phyloP scores from a whole-genome alignment of 208 protist species.

The Naegleria lovaniensis region DNA sequence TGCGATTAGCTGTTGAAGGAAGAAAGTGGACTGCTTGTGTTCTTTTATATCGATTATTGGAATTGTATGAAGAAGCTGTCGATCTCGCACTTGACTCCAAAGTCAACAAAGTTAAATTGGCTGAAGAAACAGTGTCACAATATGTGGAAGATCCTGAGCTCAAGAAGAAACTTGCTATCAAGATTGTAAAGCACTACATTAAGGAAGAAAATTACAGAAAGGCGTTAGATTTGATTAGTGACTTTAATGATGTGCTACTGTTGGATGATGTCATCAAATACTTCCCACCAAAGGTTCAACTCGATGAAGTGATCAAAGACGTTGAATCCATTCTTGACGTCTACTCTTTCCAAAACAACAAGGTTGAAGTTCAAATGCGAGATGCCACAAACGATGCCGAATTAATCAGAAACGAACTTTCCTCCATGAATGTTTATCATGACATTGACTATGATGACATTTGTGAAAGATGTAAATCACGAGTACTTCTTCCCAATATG shows the following conservation, averaged over 20 bases:
- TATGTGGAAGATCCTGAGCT: neutral
- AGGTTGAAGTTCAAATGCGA: neutral
- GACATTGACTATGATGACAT: constrained; percentile 14
- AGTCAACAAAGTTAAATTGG: neutral
- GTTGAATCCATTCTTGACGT: neutral
- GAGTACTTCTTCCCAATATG: neutral
- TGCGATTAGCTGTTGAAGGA: neutral
- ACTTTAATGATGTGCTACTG: neutral
- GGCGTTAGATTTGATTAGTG: neutral
- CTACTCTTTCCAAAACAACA: neutral
- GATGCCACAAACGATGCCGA: constrained; percentile 5
- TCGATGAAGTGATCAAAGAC: neutral
- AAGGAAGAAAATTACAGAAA: neutral
- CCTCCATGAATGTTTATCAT: neutral
- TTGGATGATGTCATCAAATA: neutral
- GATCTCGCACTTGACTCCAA: constrained; percentile 58
- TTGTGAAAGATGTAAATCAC: constrained; percentile 4
- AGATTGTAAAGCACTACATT: neutral
- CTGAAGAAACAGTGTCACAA: neutral
- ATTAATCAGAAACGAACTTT: neutral
- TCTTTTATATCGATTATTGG: constrained; percentile 76
- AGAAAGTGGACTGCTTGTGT: constrained; percentile 56
- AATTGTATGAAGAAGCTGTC: constrained; percentile 87
- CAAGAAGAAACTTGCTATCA: constrained; percentile 6
- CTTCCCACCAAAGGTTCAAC: neutral